Conservation (phyloP, 2,329 filamentous ascomycete genomes). For the Fusarium kyushuense region DNA sequence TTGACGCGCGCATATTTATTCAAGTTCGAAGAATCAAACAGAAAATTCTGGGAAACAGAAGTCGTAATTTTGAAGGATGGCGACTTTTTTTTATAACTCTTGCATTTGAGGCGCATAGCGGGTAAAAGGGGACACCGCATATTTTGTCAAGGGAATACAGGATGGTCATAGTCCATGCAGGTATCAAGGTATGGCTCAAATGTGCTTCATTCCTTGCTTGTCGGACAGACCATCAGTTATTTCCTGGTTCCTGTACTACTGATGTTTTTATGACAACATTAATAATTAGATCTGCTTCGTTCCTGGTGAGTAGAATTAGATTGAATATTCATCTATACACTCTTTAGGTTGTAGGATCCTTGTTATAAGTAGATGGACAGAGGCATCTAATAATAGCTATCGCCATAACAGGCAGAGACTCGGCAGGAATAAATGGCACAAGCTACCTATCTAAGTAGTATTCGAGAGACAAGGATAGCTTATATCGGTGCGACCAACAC, state of each 20-base stretch:
- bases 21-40: slow-evolving; percentile 24
- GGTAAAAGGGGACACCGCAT: slow-evolving; percentile 39
- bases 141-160: slow-evolving; percentile 22
- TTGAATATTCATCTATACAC: neutral
- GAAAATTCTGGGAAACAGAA: slow-evolving; percentile 14
- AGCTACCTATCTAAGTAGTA: neutral
- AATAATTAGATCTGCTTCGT: slow-evolving; percentile 31
- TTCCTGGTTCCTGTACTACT: slow-evolving; percentile 38
- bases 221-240: slow-evolving; percentile 23
- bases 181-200: slow-evolving; percentile 27
- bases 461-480: neutral
- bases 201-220: slow-evolving; percentile 28
- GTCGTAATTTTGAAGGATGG: slow-evolving; percentile 12
- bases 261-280: slow-evolving; percentile 39
- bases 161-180: slow-evolving; percentile 21
- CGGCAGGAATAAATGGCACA: neutral
- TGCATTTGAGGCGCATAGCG: slow-evolving; percentile 51
- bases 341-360: neutral
- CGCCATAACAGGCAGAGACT: neutral
- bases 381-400: neutral
- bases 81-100: slow-evolving; percentile 14
- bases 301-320: neutral
- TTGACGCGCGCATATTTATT: slow-evolving; percentile 18
- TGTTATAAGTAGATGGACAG: neutral
- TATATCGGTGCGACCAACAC: neutral